Conservation (phyloP, 805 yeast genomes). For the Candida anglica region DNA sequence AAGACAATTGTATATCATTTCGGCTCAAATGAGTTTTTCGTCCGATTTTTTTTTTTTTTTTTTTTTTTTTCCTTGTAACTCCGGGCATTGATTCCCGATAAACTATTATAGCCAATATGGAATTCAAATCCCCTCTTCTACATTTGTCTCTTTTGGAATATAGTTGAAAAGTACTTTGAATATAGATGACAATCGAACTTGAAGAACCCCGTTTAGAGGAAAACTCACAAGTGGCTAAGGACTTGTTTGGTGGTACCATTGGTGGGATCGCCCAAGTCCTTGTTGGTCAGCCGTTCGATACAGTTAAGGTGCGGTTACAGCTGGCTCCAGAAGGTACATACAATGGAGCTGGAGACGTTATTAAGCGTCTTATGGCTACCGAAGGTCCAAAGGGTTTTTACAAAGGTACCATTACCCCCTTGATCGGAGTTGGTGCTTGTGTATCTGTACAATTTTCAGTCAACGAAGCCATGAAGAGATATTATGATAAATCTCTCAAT, state of each 20-base stretch:
- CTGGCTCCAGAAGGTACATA: constrained; percentile 78
- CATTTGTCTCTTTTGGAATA: too few species aligned
- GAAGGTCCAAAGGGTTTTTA: constrained; percentile 41
- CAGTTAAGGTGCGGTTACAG: constrained; percentile 89
- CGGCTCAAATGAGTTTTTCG: too few species aligned
- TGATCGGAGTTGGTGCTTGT: constrained; percentile 81
- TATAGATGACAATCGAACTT: constrained; percentile 42
- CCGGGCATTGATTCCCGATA: too few species aligned
- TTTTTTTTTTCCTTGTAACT: too few species aligned
- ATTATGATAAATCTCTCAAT: constrained; percentile 47
- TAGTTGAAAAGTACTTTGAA: too few species aligned
- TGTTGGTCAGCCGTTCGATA: constrained; percentile 95
- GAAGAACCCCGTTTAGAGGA: constrained; percentile 38
- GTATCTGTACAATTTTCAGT: constrained; percentile 95
- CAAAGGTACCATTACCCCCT: constrained; percentile 44
- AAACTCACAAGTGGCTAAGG: constrained; percentile 56
- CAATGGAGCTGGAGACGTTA: constrained; percentile 72
- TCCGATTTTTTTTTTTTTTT: too few species aligned
- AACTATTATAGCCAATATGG: too few species aligned
- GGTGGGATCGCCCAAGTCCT: constrained; percentile 97
- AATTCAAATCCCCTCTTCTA: too few species aligned
- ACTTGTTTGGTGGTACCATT: constrained; percentile 84
- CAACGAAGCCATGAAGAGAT: constrained; percentile 89
- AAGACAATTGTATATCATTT: too few species aligned
- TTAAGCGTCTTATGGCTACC: constrained; percentile 55